Evolutionary conservation across 352 stramenopile species (phyloP).

Genomic region (Elongisporangium prolatum): DNA sequence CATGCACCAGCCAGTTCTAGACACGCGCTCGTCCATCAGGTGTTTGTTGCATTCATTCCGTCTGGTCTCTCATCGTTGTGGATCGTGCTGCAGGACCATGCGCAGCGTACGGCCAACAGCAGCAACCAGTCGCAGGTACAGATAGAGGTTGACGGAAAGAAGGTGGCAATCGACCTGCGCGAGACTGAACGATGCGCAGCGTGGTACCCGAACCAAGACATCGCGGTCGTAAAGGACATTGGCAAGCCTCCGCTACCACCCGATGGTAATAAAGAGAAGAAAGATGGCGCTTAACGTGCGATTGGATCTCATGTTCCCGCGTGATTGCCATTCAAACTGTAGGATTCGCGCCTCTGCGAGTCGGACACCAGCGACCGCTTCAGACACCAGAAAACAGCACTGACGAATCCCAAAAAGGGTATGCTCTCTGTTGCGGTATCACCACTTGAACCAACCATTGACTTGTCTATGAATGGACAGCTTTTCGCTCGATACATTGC

Average conservation of each 20-base stretch:
- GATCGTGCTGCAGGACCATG: neutral
- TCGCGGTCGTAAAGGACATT: constrained; percentile 54
- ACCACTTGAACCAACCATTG: too few relatives aligned
- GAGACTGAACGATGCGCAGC: constrained; percentile 42
- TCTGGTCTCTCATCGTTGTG: neutral
- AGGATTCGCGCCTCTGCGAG: constrained; percentile 59
- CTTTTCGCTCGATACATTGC: constrained; percentile 65
- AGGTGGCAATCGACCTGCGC: neutral
- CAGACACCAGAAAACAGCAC: constrained; percentile 11
- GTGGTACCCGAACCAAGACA: constrained; percentile 48
- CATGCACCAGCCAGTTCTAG: constrained; percentile 1
- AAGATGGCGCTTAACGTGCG: neutral
- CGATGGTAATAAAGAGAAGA: constrained; percentile 20
- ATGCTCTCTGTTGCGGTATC: neutral
- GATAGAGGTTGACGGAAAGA: neutral
- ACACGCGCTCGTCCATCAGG: neutral
- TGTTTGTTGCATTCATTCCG: neutral
- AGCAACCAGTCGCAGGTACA: neutral
- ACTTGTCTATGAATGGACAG: constrained; percentile 21
- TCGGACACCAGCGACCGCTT: constrained; percentile 26
- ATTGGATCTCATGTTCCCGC: neutral
- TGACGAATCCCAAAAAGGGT: constrained; percentile 28
- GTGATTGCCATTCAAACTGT: neutral
- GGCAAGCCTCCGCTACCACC: constrained; percentile 47
- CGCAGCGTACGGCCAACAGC: neutral